Conservation (phyloP, 768 basidiomycete species). For the Artomyces pyxidatus region DNA sequence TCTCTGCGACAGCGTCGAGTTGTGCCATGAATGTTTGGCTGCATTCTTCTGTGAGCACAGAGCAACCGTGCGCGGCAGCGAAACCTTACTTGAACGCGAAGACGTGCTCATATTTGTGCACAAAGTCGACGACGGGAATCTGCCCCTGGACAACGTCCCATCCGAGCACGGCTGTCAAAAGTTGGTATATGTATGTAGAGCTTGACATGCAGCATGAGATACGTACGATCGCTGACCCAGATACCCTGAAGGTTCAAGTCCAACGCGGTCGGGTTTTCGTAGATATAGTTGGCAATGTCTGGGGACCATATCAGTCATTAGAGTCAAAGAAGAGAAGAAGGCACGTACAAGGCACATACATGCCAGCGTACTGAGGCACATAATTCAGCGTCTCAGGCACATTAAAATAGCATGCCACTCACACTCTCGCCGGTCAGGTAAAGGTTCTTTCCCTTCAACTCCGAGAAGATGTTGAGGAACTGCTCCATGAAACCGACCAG, state of each 20-base stretch:
- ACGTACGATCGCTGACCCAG: conserved; percentile 66
- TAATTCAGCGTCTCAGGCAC: too few species aligned
- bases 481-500: conserved; percentile 60
- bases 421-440: conserved; percentile 73
- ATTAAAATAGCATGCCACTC: too few species aligned
- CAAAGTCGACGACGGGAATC: conserved; percentile 68
- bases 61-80: too few species aligned
- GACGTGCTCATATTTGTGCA: conserved; percentile 61
- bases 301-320: background rate
- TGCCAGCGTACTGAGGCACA: conserved; percentile 56
- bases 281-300: conserved; percentile 76
- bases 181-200: background rate
- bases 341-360: conserved; percentile 51
- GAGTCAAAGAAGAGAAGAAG: conserved; percentile 18
- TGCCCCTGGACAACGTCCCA: conserved; percentile 62
- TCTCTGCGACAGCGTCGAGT: conserved; percentile 41
- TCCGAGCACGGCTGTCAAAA: conserved; percentile 48
- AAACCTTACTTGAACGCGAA: conserved; percentile 67
- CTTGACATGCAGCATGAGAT: too few species aligned
- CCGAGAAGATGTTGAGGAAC: conserved; percentile 66
- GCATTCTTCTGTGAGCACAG: too few species aligned
- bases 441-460: conserved; percentile 64
- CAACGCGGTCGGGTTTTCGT: conserved; percentile 42
- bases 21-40: conserved; percentile 57
- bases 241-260: conserved; percentile 58